Evolutionary conservation across 257 asterid species (phyloP).

Genomic region (Cynanchum wilfordii): DNA sequence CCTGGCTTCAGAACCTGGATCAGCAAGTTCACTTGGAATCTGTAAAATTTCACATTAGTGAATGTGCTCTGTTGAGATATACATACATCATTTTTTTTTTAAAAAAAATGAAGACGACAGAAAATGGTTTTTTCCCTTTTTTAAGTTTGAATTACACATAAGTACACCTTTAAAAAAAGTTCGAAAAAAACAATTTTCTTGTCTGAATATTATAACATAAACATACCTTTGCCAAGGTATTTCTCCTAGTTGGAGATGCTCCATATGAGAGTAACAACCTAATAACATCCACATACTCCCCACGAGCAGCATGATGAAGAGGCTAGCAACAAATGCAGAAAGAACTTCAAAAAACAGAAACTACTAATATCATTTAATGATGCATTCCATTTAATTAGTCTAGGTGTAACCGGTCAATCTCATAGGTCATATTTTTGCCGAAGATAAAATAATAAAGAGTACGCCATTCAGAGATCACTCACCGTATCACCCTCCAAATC

Average conservation of each 20-base stretch:
- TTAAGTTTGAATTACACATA: background rate
- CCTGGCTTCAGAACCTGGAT: constrained; percentile 55
- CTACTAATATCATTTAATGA: background rate
- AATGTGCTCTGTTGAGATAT: background rate
- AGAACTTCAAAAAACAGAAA: background rate
- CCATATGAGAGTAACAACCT: constrained; percentile 55
- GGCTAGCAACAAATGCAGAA: constrained; percentile 39
- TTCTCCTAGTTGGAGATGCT: constrained; percentile 50
- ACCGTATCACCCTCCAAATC: constrained; percentile 86
- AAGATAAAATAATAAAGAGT: background rate
- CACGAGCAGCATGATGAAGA: constrained; percentile 89
- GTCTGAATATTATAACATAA: background rate
- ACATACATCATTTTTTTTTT: background rate
- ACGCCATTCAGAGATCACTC: constrained; percentile 24
- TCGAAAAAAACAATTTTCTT: no score
- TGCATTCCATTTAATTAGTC: background rate
- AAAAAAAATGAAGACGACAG: background rate
- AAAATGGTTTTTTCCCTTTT: background rate
- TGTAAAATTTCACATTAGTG: constrained; percentile 26
- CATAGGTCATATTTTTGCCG: background rate
- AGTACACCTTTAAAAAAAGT: background rate
- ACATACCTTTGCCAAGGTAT: constrained; percentile 58
- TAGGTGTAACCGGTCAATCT: background rate
- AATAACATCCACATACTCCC: constrained; percentile 52
- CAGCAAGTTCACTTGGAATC: constrained; percentile 72